phyloP scores from a whole-genome alignment of 192 early-diverging fungal species.

The Paraglomus brasilianum region DNA sequence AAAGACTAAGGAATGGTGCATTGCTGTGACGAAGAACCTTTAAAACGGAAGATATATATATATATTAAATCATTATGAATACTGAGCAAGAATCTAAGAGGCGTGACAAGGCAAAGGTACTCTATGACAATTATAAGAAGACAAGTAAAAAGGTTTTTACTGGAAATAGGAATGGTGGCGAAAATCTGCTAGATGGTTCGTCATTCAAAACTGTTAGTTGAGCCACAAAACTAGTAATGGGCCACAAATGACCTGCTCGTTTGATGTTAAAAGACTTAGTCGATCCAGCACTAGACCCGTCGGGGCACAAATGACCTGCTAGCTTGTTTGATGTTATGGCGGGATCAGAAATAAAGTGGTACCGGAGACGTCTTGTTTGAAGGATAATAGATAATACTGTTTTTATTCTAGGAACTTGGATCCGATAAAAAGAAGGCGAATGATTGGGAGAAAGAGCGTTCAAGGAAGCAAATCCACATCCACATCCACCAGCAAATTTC shows the following conservation, averaged over 20 bases:
- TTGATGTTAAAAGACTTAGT: conserved; percentile 12
- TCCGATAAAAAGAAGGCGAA: neutral
- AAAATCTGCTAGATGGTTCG: conserved; percentile 24
- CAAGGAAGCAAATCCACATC: neutral
- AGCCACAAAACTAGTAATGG: conserved; percentile 25
- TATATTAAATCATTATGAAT: conserved; percentile 21
- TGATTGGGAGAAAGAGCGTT: neutral
- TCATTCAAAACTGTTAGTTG: conserved; percentile 32
- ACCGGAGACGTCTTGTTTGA: neutral
- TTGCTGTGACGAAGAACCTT: neutral
- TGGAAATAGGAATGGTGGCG: conserved; percentile 23
- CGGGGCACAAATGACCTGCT: conserved; percentile 2
- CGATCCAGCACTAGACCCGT: conserved; percentile 8
- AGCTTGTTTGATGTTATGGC: neutral
- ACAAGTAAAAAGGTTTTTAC: neutral
- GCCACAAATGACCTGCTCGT: conserved; percentile 27
- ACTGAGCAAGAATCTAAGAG: neutral
- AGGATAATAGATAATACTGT: neutral
- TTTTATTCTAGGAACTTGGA: neutral
- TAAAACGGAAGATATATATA: neutral
- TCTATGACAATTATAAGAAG: conserved; percentile 8
- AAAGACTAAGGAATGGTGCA: too few species aligned
- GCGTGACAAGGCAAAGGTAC: conserved; percentile 2
- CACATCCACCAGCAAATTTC: neutral
- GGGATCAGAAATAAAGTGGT: neutral